A percentile compares a stretch with the other conserved stretches of the same genome.
Evolutionary conservation across 2,329 filamentous ascomycete species (phyloP).

Genomic region (Beauveria scarabaeidicola): DNA sequence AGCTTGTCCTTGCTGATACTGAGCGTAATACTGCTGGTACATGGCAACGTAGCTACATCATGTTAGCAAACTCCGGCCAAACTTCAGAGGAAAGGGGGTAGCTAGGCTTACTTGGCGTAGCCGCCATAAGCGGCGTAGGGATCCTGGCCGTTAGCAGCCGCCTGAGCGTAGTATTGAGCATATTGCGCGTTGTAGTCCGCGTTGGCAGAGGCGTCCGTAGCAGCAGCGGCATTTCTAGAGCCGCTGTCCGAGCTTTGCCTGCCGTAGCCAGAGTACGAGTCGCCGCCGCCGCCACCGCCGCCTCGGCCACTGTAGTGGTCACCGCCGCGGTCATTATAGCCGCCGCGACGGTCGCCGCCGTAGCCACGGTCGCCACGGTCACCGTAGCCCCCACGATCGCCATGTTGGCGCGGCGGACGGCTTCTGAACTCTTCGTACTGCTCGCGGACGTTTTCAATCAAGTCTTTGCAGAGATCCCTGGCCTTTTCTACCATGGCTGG

Average conservation of each 20-base stretch:
- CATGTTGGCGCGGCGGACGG: slow-evolving; percentile 60
- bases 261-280: slow-evolving; percentile 19
- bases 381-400: slow-evolving; percentile 38
- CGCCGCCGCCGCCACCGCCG: slow-evolving; percentile 22
- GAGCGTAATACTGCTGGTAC: slow-evolving; percentile 63
- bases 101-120: slow-evolving; percentile 58
- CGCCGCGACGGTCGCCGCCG: slow-evolving; percentile 28
- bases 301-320: slow-evolving; percentile 26
- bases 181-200: slow-evolving; percentile 72
- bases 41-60: slow-evolving; percentile 52
- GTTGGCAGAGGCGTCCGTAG: slow-evolving; percentile 20
- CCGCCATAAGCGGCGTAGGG: slow-evolving; percentile 89
- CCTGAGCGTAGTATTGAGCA: slow-evolving; percentile 62
- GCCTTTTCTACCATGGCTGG: slow-evolving; percentile 76
- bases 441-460: slow-evolving; percentile 76
- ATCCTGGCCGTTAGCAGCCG: slow-evolving; percentile 44
- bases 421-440: slow-evolving; percentile 90
- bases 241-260: slow-evolving; percentile 23
- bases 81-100: background rate
- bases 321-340: slow-evolving; percentile 31
- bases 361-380: slow-evolving; percentile 30
- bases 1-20: slow-evolving; percentile 23
- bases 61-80: slow-evolving; percentile 16
- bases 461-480: slow-evolving; percentile 80
- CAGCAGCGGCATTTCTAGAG: slow-evolving; percentile 27